Evolutionary conservation across 139 green algal species (phyloP).

Genomic region (Micractinium conductrix): DNA sequence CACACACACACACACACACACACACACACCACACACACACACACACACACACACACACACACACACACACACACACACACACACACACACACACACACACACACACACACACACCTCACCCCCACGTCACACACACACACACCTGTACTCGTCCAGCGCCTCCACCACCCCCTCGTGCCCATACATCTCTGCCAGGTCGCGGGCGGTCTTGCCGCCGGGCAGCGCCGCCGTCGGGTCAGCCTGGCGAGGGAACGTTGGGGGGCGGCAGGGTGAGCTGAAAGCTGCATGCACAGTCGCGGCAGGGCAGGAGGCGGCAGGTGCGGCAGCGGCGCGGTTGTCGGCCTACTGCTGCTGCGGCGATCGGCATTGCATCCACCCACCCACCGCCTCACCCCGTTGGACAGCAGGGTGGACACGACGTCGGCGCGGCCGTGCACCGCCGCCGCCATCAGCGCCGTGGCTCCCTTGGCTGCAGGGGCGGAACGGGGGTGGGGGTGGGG

Average conservation of each 20-base stretch:
- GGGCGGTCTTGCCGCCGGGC: constrained; percentile 46
- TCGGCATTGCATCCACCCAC: too few relatives aligned
- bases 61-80: too few relatives aligned
- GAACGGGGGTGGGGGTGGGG: not conserved
- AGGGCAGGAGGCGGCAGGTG: too few relatives aligned
- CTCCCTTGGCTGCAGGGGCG: constrained; percentile 51
- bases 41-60: too few relatives aligned
- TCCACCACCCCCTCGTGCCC: constrained; percentile 49
- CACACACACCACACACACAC: too few relatives aligned
- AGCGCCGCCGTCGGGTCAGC: constrained; percentile 54
- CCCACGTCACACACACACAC: not conserved
- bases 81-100: too few relatives aligned
- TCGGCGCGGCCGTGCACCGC: constrained; percentile 71
- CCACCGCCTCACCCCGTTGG: constrained; percentile 46
- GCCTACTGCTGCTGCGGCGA: too few relatives aligned
- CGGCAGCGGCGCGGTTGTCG: too few relatives aligned
- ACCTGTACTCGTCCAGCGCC: constrained; percentile 44
- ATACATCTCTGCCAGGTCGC: constrained; percentile 69
- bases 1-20: too few relatives aligned
- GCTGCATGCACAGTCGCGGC: too few relatives aligned
- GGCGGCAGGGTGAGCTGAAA: not conserved
- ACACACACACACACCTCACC: too few relatives aligned
- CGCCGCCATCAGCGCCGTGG: constrained; percentile 81
- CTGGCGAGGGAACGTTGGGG: too few relatives aligned
- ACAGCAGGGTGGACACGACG: constrained; percentile 67